Conservation (phyloP, 495 filamentous ascomycete genomes). For the Trypethelium eluteriae region DNA sequence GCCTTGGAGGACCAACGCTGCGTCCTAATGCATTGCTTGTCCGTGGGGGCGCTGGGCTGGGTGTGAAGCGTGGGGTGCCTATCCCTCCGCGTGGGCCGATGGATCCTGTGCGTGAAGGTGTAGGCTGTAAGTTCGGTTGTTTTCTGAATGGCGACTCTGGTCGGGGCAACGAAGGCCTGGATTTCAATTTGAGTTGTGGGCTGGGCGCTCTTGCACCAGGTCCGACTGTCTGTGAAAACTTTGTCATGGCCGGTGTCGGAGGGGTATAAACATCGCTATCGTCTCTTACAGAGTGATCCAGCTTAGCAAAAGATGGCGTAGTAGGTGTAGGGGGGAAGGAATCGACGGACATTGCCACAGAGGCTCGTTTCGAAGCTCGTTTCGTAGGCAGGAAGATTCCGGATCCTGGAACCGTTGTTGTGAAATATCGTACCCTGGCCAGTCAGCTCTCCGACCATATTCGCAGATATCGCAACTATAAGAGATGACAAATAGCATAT, state of each 20-base stretch:
- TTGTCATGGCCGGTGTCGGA: constrained; percentile 52
- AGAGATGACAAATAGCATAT: no score
- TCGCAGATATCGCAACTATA: neutral
- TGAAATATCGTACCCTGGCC: constrained; percentile 70
- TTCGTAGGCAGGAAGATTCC: constrained; percentile 93
- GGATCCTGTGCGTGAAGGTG: constrained; percentile 45
- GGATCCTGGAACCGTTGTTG: constrained; percentile 64
- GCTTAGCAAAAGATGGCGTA: constrained; percentile 49
- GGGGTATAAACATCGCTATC: constrained; percentile 49
- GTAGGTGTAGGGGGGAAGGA: constrained; percentile 62
- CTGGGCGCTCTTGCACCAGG: constrained; percentile 60
- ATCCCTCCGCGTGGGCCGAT: constrained; percentile 43
- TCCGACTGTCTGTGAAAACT: constrained; percentile 82
- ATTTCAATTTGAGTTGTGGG: constrained; percentile 59
- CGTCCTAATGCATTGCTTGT: neutral
- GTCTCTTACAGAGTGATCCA: constrained; percentile 39
- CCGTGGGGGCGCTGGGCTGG: constrained; percentile 51
- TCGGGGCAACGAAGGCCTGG: constrained; percentile 71
- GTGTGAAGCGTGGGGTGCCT: constrained; percentile 45
- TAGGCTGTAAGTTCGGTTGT: constrained; percentile 43
- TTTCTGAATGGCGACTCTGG: constrained; percentile 74
- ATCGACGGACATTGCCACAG: constrained; percentile 48
- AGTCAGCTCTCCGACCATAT: constrained; percentile 18
- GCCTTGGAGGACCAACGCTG: constrained; percentile 24
- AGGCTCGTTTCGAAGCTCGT: constrained; percentile 66